A percentile compares a stretch with the other conserved stretches of the same genome.
phyloP scores from a whole-genome alignment of 2,329 filamentous ascomycete genomes.

The Pseudohalonectria lignicola region DNA sequence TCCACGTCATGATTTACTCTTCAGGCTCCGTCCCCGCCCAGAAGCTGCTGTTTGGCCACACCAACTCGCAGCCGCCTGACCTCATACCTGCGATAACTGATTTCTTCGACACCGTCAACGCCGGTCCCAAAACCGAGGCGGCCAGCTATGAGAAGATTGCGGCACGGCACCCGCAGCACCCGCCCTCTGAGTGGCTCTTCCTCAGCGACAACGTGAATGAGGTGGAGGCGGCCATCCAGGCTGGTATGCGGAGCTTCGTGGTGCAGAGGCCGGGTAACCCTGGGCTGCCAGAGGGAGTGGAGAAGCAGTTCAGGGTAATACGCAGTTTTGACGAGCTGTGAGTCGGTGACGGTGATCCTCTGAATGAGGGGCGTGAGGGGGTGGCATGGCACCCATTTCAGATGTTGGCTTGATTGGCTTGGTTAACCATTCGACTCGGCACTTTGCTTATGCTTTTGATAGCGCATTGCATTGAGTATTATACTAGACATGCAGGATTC shows the following conservation, averaged over 20 bases:
- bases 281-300: conserved; percentile 35
- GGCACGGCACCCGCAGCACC: conserved; percentile 30
- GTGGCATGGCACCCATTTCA: no score
- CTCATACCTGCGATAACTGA: conserved; percentile 46
- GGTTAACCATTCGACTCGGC: no score
- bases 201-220: conserved; percentile 70
- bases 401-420: no score
- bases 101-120: conserved; percentile 75
- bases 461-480: no score
- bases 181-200: conserved; percentile 54
- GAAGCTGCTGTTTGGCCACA: conserved; percentile 67
- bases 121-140: conserved; percentile 59
- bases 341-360: conserved; percentile 3
- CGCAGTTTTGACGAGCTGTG: conserved; percentile 17
- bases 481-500: no score
- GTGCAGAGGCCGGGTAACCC: conserved; percentile 62
- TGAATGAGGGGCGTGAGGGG: no score
- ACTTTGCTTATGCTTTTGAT: no score
- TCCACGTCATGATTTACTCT: conserved; percentile 66
- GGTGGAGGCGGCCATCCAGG: conserved; percentile 48
- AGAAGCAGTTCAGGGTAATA: conserved; percentile 15
- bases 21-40: conserved; percentile 73
- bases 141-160: conserved; percentile 59
- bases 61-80: conserved; percentile 45
- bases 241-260: conserved; percentile 52